These are phyloP conservation scores for Fallopia convolvulus DNA, from an alignment of 148 eudicot genomes.

Conservation along the genomic window DNA sequence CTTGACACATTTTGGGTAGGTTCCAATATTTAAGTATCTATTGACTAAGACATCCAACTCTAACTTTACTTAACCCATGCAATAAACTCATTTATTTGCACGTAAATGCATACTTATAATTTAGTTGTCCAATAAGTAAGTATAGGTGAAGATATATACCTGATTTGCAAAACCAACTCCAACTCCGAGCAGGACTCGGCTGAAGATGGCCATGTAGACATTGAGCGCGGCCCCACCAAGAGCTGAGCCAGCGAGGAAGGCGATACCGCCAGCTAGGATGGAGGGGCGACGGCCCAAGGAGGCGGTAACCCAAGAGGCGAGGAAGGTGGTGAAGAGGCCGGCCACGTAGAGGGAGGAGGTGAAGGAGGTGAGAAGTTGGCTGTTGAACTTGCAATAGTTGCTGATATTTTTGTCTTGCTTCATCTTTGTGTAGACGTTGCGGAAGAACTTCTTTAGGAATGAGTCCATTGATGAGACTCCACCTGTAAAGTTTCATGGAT, in stretches of 20 bases:
- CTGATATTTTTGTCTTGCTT: conserved; percentile 16
- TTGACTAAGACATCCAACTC: background rate
- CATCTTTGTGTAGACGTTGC: conserved; percentile 40
- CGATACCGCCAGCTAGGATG: conserved; percentile 32
- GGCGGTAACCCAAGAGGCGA: conserved; percentile 63
- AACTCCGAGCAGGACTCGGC: conserved; percentile 20
- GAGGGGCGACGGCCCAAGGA: conserved; percentile 59
- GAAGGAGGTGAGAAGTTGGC: conserved; percentile 55
- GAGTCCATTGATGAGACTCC: conserved; percentile 76
- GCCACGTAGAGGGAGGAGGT: conserved; percentile 77
- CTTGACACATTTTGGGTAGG: no score
- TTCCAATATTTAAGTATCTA: no score
- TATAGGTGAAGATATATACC: background rate
- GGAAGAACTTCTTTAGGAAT: conserved; percentile 59
- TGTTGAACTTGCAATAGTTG: conserved; percentile 78
- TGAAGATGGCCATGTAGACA: conserved; percentile 20
- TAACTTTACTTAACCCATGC: background rate
- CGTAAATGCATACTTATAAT: no score
- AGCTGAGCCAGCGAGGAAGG: conserved; percentile 19
- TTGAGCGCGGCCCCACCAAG: conserved; percentile 21
- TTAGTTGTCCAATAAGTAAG: no score
- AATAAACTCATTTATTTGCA: no score
- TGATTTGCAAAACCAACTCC: conserved; percentile 25
- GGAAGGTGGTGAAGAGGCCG: conserved; percentile 54
- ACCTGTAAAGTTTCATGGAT: conserved; percentile 26